Evolutionary conservation across 2,329 filamentous ascomycete species (phyloP).

Genomic region (Teratosphaeria destructans): DNA sequence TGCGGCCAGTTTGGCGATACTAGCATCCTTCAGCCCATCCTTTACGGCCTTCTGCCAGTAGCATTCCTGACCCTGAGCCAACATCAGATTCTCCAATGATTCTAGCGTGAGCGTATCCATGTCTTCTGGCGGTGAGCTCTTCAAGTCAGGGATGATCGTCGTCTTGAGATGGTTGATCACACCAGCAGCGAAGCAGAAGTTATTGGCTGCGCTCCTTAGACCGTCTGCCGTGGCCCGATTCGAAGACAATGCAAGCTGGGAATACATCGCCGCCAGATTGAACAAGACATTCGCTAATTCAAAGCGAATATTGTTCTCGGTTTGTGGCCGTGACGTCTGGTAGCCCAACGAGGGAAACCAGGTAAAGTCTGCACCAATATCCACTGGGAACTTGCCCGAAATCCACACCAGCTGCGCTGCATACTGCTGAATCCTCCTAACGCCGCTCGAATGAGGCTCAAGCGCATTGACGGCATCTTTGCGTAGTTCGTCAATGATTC

Average conservation of each 20-base stretch:
- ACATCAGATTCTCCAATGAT: constrained; percentile 68
- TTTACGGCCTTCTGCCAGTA: constrained; percentile 97
- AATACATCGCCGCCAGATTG: constrained; percentile 89
- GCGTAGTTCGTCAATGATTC: constrained; percentile 73
- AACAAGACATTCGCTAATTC: constrained; percentile 88
- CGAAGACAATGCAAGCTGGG: constrained; percentile 73
- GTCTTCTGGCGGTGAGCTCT: constrained; percentile 78
- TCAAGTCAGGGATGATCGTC: constrained; percentile 69
- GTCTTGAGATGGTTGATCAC: constrained; percentile 69
- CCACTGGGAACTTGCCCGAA: constrained; percentile 88
- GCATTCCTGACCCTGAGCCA: constrained; percentile 92
- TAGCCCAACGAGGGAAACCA: constrained; percentile 95
- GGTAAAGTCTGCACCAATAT: constrained; percentile 88
- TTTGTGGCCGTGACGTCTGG: constrained; percentile 16
- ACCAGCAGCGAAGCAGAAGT: constrained; percentile 80
- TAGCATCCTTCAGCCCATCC: constrained; percentile 83
- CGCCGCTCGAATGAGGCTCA: constrained; percentile 77
- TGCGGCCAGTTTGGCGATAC: constrained; percentile 82
- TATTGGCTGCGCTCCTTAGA: constrained; percentile 77
- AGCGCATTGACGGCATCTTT: constrained; percentile 78
- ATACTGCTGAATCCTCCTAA: constrained; percentile 82
- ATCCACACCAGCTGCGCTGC: constrained; percentile 90
- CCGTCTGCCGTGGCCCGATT: constrained; percentile 72
- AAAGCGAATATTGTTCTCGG: constrained; percentile 57
- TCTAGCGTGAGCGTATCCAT: constrained; percentile 87